Conservation (phyloP, 2,329 filamentous ascomycete genomes). For the Talaromyces sp. region DNA sequence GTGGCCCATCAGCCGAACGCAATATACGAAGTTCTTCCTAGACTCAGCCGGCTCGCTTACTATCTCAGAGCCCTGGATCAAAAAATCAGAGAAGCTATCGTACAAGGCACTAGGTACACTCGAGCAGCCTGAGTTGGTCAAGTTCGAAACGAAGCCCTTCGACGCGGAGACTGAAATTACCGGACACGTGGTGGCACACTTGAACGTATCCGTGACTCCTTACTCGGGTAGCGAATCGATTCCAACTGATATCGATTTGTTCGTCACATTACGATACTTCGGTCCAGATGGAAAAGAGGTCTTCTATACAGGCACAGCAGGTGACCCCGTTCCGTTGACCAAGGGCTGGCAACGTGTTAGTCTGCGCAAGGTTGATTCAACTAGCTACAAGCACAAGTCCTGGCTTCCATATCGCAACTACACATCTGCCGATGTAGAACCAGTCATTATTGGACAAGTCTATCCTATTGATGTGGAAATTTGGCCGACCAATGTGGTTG, state of each 20-base stretch:
- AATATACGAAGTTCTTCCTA: constrained; percentile 61
- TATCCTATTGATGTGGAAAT: constrained; percentile 46
- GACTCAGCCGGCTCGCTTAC: constrained; percentile 34
- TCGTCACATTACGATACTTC: constrained; percentile 54
- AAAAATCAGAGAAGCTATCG: constrained; percentile 42
- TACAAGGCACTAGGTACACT: constrained; percentile 60
- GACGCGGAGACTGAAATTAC: constrained; percentile 65
- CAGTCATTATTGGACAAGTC: constrained; percentile 45
- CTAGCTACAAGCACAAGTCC: constrained; percentile 37
- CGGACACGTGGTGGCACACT: constrained; percentile 61
- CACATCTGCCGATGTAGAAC: constrained; percentile 41
- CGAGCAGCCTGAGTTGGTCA: constrained; percentile 51
- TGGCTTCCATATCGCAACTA: constrained; percentile 50
- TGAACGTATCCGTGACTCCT: constrained; percentile 57
- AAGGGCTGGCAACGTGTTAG: constrained; percentile 56
- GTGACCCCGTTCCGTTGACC: constrained; percentile 52
- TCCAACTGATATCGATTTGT: constrained; percentile 52
- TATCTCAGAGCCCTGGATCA: background rate
- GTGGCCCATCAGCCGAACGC: constrained; percentile 65
- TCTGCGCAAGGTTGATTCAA: constrained; percentile 50
- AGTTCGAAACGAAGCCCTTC: constrained; percentile 58
- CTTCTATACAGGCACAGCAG: constrained; percentile 54
- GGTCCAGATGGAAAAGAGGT: constrained; percentile 49
- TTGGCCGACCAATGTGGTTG: constrained; percentile 31
- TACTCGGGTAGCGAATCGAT: constrained; percentile 34